These are phyloP conservation scores for Diatrype stigma DNA, from an alignment of 2,329 filamentous ascomycete genomes.

Conservation along the genomic window DNA sequence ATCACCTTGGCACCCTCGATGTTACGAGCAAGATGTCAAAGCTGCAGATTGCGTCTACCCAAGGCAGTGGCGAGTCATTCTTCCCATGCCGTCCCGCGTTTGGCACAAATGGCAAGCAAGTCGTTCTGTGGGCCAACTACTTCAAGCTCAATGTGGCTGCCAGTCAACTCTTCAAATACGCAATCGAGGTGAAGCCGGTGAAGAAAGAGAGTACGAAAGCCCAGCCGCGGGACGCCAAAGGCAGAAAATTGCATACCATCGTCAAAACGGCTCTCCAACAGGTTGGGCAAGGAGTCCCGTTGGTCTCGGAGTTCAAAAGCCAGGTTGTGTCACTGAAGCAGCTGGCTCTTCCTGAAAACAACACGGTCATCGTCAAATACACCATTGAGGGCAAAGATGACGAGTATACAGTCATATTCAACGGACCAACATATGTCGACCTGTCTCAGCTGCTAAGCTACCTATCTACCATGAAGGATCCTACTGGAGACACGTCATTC, in stretches of 20 bases:
- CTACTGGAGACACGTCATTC: constrained; percentile 32
- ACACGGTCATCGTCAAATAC: constrained; percentile 33
- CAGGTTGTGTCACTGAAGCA: constrained; percentile 38
- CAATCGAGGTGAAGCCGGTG: constrained; percentile 29
- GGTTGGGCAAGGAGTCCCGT: constrained; percentile 27
- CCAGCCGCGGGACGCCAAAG: constrained; percentile 31
- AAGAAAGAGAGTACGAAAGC: constrained; percentile 15
- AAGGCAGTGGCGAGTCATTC: constrained; percentile 2
- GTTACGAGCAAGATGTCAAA: constrained; percentile 34
- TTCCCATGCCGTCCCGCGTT: constrained; percentile 48
- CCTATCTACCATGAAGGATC: constrained; percentile 38
- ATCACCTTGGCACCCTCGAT: constrained; percentile 19
- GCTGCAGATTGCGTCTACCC: constrained; percentile 22
- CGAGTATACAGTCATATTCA: constrained; percentile 38
- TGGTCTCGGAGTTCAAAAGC: constrained; percentile 49
- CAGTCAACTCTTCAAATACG: constrained; percentile 41
- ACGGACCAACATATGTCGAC: constrained; percentile 33
- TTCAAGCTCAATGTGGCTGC: constrained; percentile 40
- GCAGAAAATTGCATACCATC: constrained; percentile 39
- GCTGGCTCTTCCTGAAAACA: constrained; percentile 32
- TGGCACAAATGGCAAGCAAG: constrained; percentile 37
- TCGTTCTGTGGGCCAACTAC: constrained; percentile 52
- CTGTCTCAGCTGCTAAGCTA: constrained; percentile 42
- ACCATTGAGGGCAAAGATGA: constrained; percentile 30
- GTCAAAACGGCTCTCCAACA: constrained; percentile 34